Base-by-base conservation (phyloP, 2,329 filamentous ascomycete species). In the Claviceps monticola region DNA sequence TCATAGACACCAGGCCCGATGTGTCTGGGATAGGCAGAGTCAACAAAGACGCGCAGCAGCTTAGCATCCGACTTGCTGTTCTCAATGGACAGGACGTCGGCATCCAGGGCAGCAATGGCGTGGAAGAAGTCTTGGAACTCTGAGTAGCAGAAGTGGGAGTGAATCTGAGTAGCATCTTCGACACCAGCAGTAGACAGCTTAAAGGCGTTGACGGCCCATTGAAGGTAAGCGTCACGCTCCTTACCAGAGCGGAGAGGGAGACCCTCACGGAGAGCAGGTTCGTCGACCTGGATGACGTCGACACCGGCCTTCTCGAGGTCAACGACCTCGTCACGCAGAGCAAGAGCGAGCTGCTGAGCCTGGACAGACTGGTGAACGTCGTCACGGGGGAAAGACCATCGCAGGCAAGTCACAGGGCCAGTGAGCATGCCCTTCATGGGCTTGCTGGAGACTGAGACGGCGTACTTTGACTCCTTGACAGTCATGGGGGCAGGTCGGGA, bases 41-140 rank as follows among this genome's bases (percentile, higher is more conserved):
- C 91, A 62, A 96, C 88, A 69, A 98, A 98, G 72, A 98, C 93
- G 75, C 91, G 86, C 69, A 98, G 86, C 62, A 98, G 84, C 86
- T 98, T 98, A 68, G 93, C 93, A 66, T 98, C 93, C 64, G 88
- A 95, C 86, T 98, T 98, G 86, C 87, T 94, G 88, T 98, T 98
- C 85, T 98, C 93, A 64, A 98, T 98, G 68, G 88, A 95, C 65
- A 98, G 84, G 58, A 98, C 93, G 74, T 98, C 93, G 57, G 93
- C 91, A 69, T 98, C 93, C 59, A 98, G 85, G 56, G 93, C 91
- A 59, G 93, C 88, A 64, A 98, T 98, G 74, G 93, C 93, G 75
- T 97, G 88, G 89, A 98, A 98, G 82, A 98, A 98, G 80, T 98
- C 93, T 78, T 98, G 93, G 88, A 98, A 98, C 81, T 98, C 93